Evolutionary conservation across 495 filamentous ascomycete species (phyloP).

Genomic region (Cercophora newfieldiana): DNA sequence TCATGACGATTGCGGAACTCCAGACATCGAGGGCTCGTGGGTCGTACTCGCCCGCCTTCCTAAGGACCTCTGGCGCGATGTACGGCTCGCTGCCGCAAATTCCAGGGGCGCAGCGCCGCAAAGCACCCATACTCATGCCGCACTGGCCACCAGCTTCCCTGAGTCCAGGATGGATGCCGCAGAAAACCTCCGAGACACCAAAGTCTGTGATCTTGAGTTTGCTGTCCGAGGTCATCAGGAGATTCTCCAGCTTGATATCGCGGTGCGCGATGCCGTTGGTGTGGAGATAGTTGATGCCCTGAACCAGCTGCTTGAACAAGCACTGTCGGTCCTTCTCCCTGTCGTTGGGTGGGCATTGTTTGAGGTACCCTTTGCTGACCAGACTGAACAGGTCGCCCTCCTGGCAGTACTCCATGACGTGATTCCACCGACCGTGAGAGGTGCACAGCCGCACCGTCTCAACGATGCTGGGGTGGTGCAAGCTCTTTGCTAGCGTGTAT

Average conservation of each 20-base stretch:
- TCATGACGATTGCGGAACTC: conserved; percentile 73
- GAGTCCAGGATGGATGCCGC: conserved; percentile 69
- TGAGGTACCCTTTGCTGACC: conserved; percentile 64
- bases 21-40: conserved; percentile 75
- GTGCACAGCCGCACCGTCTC: conserved; percentile 69
- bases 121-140: conserved; percentile 63
- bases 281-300: conserved; percentile 69
- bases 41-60: conserved; percentile 67
- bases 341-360: conserved; percentile 55
- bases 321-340: conserved; percentile 68
- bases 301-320: conserved; percentile 77
- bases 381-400: conserved; percentile 70
- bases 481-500: conserved; percentile 72
- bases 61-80: conserved; percentile 74
- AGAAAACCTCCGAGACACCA: conserved; percentile 75
- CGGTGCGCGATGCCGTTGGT: conserved; percentile 72
- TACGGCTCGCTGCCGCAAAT: conserved; percentile 77
- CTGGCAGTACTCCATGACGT: conserved; percentile 83
- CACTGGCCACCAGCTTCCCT: conserved; percentile 62
- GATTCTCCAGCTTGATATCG: conserved; percentile 81
- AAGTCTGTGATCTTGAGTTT: conserved; percentile 81
- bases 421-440: conserved; percentile 67
- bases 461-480: conserved; percentile 79
- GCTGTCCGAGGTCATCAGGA: conserved; percentile 66
- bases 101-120: conserved; percentile 65